phyloP scores from a whole-genome alignment of 371 early-diverging fungal genomes.

The Coemansia sp. region DNA sequence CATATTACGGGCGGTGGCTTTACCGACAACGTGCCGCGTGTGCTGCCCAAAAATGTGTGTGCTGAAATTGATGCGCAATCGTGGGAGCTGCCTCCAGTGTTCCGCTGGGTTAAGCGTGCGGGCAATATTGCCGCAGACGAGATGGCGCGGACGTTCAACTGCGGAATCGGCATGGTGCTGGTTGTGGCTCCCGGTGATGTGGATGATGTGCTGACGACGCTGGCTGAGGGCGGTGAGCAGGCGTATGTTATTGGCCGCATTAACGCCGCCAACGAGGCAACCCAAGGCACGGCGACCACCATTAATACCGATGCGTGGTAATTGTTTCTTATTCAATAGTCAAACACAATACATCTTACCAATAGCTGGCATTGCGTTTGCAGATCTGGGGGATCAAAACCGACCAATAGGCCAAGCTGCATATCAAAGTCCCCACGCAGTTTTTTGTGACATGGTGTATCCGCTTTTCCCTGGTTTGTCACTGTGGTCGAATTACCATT shows the following conservation, averaged over 20 bases:
- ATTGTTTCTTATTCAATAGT: too few relatives aligned
- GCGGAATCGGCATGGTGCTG: conserved; percentile 96
- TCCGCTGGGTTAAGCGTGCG: conserved; percentile 87
- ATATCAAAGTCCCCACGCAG: too few relatives aligned
- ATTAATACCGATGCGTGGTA: conserved; percentile 40
- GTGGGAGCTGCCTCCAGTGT: conserved; percentile 87
- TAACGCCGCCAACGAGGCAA: conserved; percentile 5
- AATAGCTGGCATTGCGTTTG: too few relatives aligned
- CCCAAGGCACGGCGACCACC: conserved; percentile 28
- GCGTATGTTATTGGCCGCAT: conserved; percentile 68
- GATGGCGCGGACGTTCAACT: conserved; percentile 96
- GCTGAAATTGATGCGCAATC: conserved; percentile 76
- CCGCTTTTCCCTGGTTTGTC: too few relatives aligned
- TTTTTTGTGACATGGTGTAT: too few relatives aligned
- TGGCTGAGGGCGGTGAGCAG: conserved; percentile 66
- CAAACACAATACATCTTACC: too few relatives aligned
- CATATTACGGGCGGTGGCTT: conserved; percentile 99
- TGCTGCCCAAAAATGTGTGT: conserved; percentile 72
- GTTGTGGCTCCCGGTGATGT: conserved; percentile 71
- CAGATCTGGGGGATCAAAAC: too few relatives aligned
- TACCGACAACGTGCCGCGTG: conserved; percentile 94
- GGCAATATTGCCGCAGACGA: conserved; percentile 76
- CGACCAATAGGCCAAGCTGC: too few relatives aligned
- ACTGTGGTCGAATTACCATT: too few relatives aligned
- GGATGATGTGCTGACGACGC: conserved; percentile 58